Percentiles rank a stretch among this genome's conserved stretches.
These are phyloP conservation scores for Sicyos edulis DNA, from an alignment of 306 rosid genomes.

Conservation along the genomic window DNA sequence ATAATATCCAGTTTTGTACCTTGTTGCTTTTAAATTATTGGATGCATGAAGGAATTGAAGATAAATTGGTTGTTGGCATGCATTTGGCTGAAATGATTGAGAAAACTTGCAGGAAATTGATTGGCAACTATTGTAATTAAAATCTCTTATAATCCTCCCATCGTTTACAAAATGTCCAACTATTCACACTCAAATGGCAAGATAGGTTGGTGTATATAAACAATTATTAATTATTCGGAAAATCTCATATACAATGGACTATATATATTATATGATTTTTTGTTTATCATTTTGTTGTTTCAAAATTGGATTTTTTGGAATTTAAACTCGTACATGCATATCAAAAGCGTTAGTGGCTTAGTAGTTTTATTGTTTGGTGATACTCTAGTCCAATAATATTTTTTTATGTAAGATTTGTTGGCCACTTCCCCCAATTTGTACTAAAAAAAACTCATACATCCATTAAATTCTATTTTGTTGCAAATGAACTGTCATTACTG, in stretches of 20 bases:
- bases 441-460: background rate
- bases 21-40: constrained; percentile 5
- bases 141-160: background rate
- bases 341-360: no score
- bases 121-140: background rate
- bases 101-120: background rate
- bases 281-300: background rate
- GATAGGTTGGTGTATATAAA: background rate
- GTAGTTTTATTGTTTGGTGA: no score
- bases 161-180: background rate
- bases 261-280: background rate
- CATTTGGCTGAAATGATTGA: constrained; percentile 13
- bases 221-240: background rate
- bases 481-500: background rate
- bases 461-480: background rate
- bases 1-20: constrained; percentile 13
- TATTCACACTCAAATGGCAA: background rate
- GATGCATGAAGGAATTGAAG: background rate
- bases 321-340: no score
- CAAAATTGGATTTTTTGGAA: background rate
- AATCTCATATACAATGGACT: background rate
- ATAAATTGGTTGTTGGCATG: background rate
- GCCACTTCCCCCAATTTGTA: no score
- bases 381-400: no score
- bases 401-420: no score